These are phyloP conservation scores for Vanderwaltozyma polyspora DNA, from an alignment of 805 yeast species.

Conservation along the genomic window DNA sequence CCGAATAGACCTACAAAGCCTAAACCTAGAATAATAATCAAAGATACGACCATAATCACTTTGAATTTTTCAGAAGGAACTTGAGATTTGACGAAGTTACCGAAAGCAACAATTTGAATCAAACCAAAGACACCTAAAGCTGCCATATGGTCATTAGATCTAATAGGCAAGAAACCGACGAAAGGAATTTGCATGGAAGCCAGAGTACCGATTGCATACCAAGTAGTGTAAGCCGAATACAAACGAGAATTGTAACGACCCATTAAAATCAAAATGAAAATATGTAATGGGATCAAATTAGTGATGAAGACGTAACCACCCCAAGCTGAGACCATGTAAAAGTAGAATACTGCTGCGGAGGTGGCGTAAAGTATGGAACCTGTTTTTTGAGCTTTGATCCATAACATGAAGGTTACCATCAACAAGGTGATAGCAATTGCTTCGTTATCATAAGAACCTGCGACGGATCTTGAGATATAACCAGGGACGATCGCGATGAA, in stretches of 20 bases:
- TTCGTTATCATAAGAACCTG: constrained; percentile 97
- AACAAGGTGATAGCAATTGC: constrained; percentile 94
- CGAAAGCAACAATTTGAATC: constrained; percentile 79
- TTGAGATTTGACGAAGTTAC: constrained; percentile 65
- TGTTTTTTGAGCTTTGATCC: constrained; percentile 88
- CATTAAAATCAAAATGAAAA: constrained; percentile 81
- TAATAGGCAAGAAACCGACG: constrained; percentile 92
- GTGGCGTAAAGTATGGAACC: constrained; percentile 84
- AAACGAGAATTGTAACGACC: constrained; percentile 80
- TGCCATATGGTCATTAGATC: constrained; percentile 97
- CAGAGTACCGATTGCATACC: constrained; percentile 96
- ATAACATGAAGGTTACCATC: constrained; percentile 89
- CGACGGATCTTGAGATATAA: constrained; percentile 94
- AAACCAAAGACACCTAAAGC: constrained; percentile 95
- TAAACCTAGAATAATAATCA: constrained; percentile 41
- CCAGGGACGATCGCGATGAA: constrained; percentile 99
- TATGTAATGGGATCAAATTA: constrained; percentile 91
- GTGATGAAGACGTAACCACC: constrained; percentile 99
- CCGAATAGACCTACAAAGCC: constrained; percentile 66
- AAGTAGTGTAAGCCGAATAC: constrained; percentile 86
- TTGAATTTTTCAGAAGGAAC: constrained; percentile 66
- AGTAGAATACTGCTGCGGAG: constrained; percentile 76
- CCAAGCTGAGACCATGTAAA: constrained; percentile 99
- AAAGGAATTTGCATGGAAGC: constrained; percentile 99
- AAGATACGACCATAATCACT: constrained; percentile 50